Evolutionary conservation across 352 stramenopile genomes (phyloP).

Genomic region (Plasmopara viticola): DNA sequence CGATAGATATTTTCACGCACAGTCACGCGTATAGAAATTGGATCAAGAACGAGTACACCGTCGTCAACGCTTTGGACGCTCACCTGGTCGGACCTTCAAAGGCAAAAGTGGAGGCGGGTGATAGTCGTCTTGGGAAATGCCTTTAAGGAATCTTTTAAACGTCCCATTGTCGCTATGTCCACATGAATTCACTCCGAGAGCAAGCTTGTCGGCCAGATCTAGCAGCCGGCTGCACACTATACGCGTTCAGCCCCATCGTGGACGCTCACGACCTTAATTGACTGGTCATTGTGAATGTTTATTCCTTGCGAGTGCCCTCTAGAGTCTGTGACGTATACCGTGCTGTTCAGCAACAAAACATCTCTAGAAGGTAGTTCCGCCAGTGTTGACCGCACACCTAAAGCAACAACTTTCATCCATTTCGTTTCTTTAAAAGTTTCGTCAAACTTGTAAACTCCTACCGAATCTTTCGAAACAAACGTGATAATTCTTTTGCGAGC

Average conservation of each 20-base stretch:
- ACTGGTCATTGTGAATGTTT: constrained; percentile 38
- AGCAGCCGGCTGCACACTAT: constrained; percentile 11
- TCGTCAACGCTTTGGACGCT: constrained; percentile 22
- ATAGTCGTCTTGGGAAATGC: constrained; percentile 31
- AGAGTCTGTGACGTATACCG: constrained; percentile 29
- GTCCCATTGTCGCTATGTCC: constrained; percentile 6
- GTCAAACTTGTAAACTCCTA: constrained; percentile 26
- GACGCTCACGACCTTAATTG: constrained; percentile 21
- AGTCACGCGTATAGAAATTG: constrained; percentile 26
- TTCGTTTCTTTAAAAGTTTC: constrained; percentile 26
- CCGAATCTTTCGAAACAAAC: constrained; percentile 13
- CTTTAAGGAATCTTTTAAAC: constrained; percentile 17
- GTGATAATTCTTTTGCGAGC: constrained; percentile 15
- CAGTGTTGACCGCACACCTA: constrained; percentile 24
- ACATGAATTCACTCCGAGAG: constrained; percentile 17
- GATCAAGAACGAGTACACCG: constrained; percentile 32
- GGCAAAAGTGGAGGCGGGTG: constrained; percentile 24
- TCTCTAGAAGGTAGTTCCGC: constrained; percentile 21
- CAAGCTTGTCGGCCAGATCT: constrained; percentile 29
- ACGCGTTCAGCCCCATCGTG: background rate
- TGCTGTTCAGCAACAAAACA: constrained; percentile 18
- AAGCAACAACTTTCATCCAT: constrained; percentile 19
- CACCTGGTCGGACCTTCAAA: constrained; percentile 20
- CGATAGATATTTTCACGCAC: constrained; percentile 52
- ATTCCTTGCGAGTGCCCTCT: constrained; percentile 27